Evolutionary conservation across 106 monocot species (phyloP).

Genomic region (Ottelia alismoides): DNA sequence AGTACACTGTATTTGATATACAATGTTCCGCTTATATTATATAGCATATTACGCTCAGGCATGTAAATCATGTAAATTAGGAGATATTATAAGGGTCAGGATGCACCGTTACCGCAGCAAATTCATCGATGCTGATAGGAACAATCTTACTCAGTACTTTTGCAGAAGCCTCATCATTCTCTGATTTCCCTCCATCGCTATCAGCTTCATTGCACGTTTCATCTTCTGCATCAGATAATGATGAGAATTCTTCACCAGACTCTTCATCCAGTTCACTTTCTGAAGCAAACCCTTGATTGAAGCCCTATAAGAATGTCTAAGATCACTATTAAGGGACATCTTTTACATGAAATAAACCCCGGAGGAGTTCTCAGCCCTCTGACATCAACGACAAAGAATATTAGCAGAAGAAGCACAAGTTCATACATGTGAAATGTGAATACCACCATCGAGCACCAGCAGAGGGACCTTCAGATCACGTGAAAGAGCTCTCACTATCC

Average conservation of each 20-base stretch:
- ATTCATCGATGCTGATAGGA: slow-evolving; percentile 46
- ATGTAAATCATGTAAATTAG: too few species aligned
- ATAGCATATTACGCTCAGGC: too few species aligned
- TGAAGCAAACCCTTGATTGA: slow-evolving; percentile 40
- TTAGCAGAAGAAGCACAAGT: not conserved
- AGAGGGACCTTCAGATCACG: slow-evolving; percentile 21
- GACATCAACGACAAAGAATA: too few species aligned
- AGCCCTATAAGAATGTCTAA: slow-evolving; percentile 27
- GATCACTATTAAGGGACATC: not conserved
- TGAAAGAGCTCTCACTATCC: slow-evolving; percentile 26
- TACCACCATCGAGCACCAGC: slow-evolving; percentile 23
- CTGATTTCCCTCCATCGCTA: slow-evolving; percentile 40
- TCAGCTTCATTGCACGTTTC: slow-evolving; percentile 66
- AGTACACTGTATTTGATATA: too few species aligned
- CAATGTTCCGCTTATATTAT: too few species aligned
- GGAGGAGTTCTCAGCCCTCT: too few species aligned
- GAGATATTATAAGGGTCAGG: not conserved
- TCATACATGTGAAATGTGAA: slow-evolving; percentile 46
- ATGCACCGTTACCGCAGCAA: slow-evolving; percentile 45
- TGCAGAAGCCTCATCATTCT: slow-evolving; percentile 62
- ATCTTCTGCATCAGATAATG: slow-evolving; percentile 62
- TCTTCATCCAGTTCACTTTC: slow-evolving; percentile 78
- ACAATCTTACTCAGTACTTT: slow-evolving; percentile 66
- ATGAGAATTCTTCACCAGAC: slow-evolving; percentile 53
- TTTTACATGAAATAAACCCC: not conserved